Base-by-base conservation (phyloP, 495 filamentous ascomycete genomes). In the Aspergillus ellipticus region DNA sequence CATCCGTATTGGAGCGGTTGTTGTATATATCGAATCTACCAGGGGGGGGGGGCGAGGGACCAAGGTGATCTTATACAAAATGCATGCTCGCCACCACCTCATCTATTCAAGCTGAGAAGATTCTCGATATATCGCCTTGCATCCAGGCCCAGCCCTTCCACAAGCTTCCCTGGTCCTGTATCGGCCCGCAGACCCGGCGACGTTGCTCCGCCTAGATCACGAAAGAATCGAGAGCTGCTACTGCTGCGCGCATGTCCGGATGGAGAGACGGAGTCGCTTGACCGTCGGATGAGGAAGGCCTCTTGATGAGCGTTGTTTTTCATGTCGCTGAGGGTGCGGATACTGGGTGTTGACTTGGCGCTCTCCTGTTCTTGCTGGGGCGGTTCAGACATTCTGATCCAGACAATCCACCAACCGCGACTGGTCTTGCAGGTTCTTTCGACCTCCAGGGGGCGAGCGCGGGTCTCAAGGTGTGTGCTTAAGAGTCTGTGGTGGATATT, bases 401-500 rank as follows among this genome's bases (percentile, higher is more conserved):
- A 97, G 49, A 97, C 89, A 24, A 97, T 79, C 94, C 95, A 98
- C 92, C 93, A 98, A 1, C 92, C 92, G 9, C 92, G 81, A 46
- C 77, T 88, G 5, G 92, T 97, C 78, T 96, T 96, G 70, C 86
- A 89, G 11, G 89, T 97, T n/a, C 89, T 75, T 70, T 97, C 95
- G 6, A 86, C 67, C 63, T 93, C 90, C 13, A 77, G 68, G 1
- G 72, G 60, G 10, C 82, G 73, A 16, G 74, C 72, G 11, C 80
- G 79, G 17, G 89, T 89, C 26, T 83, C 79, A 20, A 73, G 71
- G 61, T 90, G 84, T 29, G 88, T 93, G 58, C 82, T 85, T 13
- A 98, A 74, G 29, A 97, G 85, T 57, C 95, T 87, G 48, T 82
- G 85, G 68, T 97, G 91, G 1, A 95, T 90, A 65, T 89, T 92